A percentile compares a stretch with the other conserved stretches of the same genome.
phyloP scores from a whole-genome alignment of 2,329 filamentous ascomycete species.

The Cladophialophora exuberans region DNA sequence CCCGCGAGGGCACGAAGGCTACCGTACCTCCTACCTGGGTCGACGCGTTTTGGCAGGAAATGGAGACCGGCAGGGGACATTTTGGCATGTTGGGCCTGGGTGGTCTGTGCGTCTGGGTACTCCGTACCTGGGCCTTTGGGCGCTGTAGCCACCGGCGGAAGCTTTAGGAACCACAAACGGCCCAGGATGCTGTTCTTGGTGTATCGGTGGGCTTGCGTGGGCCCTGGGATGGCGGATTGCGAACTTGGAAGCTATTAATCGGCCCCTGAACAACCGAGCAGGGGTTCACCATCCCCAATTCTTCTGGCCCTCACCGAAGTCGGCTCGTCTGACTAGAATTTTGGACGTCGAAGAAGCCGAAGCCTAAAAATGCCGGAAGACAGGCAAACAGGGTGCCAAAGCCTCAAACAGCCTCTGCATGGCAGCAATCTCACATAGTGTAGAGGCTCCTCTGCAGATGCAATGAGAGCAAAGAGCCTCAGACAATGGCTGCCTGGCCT shows the following conservation, averaged over 20 bases:
- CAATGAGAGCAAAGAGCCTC: background rate
- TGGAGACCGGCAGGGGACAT: constrained; percentile 7
- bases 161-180: constrained; percentile 10
- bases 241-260: background rate
- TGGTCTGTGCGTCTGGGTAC: too few relatives aligned
- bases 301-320: too few relatives aligned
- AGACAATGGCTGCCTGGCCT: background rate
- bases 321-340: background rate
- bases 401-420: background rate
- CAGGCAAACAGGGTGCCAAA: background rate
- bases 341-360: too few relatives aligned
- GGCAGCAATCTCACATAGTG: background rate
- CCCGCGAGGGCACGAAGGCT: too few relatives aligned
- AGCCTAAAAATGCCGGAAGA: background rate
- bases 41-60: constrained; percentile 4
- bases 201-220: too few relatives aligned
- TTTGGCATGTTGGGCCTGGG: background rate
- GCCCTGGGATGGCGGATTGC: background rate
- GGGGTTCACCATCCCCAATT: background rate
- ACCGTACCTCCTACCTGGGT: too few relatives aligned
- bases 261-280: background rate
- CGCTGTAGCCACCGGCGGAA: too few relatives aligned
- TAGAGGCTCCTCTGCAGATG: background rate
- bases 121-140: too few relatives aligned
- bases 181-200: constrained; percentile 8